A percentile compares a stretch with the other conserved stretches of the same genome.
Evolutionary conservation across 225 moss, liverwort and hornwort species (phyloP).

Genomic region (Straminergon stramineum): DNA sequence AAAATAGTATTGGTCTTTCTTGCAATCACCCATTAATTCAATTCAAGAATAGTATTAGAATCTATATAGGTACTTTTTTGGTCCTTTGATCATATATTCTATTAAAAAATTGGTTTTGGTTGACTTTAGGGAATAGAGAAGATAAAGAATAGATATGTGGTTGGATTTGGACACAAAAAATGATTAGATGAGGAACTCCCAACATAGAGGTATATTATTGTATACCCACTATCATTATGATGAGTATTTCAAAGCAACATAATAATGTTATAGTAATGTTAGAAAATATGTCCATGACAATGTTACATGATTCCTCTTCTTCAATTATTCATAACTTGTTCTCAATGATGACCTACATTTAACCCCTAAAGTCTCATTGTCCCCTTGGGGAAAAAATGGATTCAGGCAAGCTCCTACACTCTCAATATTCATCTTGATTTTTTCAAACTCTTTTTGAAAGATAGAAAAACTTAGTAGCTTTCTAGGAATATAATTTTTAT

Average conservation of each 20-base stretch:
- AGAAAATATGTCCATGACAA: not conserved
- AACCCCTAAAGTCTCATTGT: too few relatives aligned
- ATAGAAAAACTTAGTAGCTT: too few relatives aligned
- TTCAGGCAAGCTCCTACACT: too few relatives aligned
- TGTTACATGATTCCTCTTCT: not conserved
- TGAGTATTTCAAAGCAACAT: not conserved
- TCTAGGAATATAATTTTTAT: too few relatives aligned
- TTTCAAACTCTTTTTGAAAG: too few relatives aligned
- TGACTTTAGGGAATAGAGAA: not conserved
- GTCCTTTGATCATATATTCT: not conserved
- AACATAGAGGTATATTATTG: too few relatives aligned
- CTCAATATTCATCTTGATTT: too few relatives aligned
- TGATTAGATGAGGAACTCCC: not conserved
- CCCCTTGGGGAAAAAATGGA: too few relatives aligned
- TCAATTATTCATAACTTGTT: not conserved
- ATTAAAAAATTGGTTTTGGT: not conserved
- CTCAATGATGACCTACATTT: not conserved
- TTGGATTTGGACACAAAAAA: not conserved
- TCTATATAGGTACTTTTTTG: not conserved
- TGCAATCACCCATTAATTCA: too few relatives aligned
- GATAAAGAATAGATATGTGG: not conserved
- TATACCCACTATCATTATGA: accelerated
- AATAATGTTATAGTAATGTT: not conserved
- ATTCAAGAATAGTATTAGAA: not conserved
- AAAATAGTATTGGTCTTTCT: too few relatives aligned